Evolutionary conservation across 805 yeast genomes (phyloP), one percentile per base, ranked within the genome.

Genomic region (Candida nitratophila): DNA sequence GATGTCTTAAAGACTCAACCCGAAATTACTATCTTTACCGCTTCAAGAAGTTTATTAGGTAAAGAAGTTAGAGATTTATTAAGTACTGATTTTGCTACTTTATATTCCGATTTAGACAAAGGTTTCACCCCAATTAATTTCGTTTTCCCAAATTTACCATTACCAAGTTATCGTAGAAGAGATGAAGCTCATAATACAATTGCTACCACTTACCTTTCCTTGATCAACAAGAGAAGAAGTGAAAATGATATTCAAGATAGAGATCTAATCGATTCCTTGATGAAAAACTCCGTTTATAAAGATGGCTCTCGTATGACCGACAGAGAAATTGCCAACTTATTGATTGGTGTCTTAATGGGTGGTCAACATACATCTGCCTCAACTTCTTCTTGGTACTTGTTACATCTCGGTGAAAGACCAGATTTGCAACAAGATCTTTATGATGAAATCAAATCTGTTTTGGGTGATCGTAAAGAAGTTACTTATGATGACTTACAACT

Each of bases 361-460:
- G 99, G 99, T 50, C 99, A 93, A 71, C 99, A 93, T 66, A 93
- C 99, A 24, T 85, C 96, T 50, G 93, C 98, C 37, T 77, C 98
- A 21, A 93, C 99, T 20, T 86, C 96, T 35, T 85, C 97, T 16
- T 93, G 99, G 99, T 81, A 81, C 59, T 70, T 93, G 60, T 74
- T 93, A 51, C 98, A 93, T 61, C 74, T 93, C 49, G 97, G 89
- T 52, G 95, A 84, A 56, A 73, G 79, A 57, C 95, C 95, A 39
- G 84, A 86, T 35, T 69, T 91, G 48, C 96, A 88, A 70, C 85
- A 90, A 47, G 85, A 82, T 59, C 65, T 93, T 41, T 84, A 74
- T 61, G 66, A 77, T 48, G 98, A 93, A 68, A 83, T 90, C 57
- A 69, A 74, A 57, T 58, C 67, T 2, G 84, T 86, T 2, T 66